Conservation (phyloP, 352 stramenopile species). For the Pythium myriotylum region DNA sequence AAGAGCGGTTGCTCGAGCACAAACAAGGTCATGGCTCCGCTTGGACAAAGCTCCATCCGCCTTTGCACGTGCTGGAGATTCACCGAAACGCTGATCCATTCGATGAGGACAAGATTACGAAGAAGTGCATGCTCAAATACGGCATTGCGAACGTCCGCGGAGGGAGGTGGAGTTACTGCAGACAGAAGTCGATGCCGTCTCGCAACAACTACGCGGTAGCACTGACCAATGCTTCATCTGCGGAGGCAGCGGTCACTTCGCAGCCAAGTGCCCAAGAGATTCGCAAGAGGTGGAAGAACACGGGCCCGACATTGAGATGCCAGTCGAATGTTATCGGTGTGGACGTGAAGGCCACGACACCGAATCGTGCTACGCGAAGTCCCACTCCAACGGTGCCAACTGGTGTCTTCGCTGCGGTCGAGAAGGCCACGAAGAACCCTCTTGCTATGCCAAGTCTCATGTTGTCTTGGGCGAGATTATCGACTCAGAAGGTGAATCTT, state of each 20-base stretch:
- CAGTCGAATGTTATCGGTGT: constrained; percentile 15
- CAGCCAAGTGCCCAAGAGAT: constrained; percentile 20
- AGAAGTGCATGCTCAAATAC: constrained; percentile 26
- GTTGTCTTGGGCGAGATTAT: constrained; percentile 14
- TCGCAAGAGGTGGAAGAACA: too few relatives aligned
- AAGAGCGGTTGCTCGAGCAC: constrained; percentile 24
- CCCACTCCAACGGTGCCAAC: constrained; percentile 14
- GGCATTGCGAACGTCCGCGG: constrained; percentile 21
- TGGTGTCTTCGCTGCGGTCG: constrained; percentile 15
- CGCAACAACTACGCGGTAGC: constrained; percentile 18
- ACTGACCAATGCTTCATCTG: constrained; percentile 25
- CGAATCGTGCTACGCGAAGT: constrained; percentile 22
- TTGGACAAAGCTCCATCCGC: constrained; percentile 23
- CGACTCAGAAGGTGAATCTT: too few relatives aligned
- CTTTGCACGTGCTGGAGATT: constrained; percentile 13
- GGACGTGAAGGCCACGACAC: constrained; percentile 18
- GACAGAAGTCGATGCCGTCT: constrained; percentile 11
- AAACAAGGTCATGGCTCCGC: constrained; percentile 19
- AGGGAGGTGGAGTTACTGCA: constrained; percentile 12
- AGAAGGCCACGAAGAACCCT: background rate
- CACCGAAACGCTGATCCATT: constrained; percentile 21
- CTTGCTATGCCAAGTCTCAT: background rate
- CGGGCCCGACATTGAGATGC: constrained; percentile 12
- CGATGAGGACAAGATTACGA: constrained; percentile 27
- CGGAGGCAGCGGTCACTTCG: constrained; percentile 22